Base-by-base conservation (phyloP, 1,284 basidiomycete genomes). In the Trichosporon faecale region DNA sequence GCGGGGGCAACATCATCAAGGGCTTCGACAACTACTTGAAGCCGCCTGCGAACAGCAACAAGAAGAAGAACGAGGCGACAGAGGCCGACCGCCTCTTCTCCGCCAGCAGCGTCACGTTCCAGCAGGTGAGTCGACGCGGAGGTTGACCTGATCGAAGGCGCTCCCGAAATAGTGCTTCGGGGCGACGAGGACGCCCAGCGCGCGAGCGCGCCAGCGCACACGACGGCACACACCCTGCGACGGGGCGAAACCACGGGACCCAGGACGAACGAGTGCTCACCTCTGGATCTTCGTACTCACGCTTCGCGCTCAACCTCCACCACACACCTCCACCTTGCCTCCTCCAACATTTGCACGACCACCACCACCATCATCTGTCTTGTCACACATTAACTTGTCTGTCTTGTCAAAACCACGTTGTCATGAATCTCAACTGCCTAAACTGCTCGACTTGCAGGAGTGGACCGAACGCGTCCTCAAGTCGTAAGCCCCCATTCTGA, bases 21-120 rank as follows among this genome's bases (percentile, higher is more conserved):
- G 85, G 85, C 7, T 86, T 85, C 69, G 84, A 85, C 73, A 82
- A 80, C 66, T 85, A 85, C 74, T 80, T 85, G 44, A 85, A 86
- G 74, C 81, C 84, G 1, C 81, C 82, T 2, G 74, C 78, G 4
- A 68, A 77, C 0, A 75, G 75, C 40, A 81, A 76, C 65, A 80
- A 80, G 74, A 83, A 82, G 76, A 83, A 80, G 74, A 67, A 76
- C 8, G 82, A 84, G 35, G 76, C 79, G 16, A 76, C 76, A 11
- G 84, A 85, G 52, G 74, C 72, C 14, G 85, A 85, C 74, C 70
- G 85, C n/a, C 70, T 85, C 72, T 85, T 85, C 75, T 83, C 81
- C 52, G 77, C 76, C 4, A 82, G 79, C 68, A 82, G 80, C 55
- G 79, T 80, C 11, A 84, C 84, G 3, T 84, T 79, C 68, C 79